phyloP scores from a whole-genome alignment of 129 eudicot species.

The Chrysanthemum makinoi region DNA sequence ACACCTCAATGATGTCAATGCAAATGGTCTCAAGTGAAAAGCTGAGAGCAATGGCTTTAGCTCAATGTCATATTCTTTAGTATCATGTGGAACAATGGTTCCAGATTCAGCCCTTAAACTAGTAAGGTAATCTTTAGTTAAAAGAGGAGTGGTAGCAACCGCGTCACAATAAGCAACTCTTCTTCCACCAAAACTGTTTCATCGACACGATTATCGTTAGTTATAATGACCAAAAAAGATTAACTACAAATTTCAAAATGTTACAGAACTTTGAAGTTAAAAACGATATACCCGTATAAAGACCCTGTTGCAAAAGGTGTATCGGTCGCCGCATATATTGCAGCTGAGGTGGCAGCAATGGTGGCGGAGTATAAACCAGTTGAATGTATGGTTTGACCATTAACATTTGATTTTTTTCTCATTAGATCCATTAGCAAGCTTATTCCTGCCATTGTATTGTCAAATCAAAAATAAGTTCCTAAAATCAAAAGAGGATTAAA shows the following conservation, averaged over 20 bases:
- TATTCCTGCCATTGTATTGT: constrained; percentile 58
- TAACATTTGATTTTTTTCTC: constrained; percentile 48
- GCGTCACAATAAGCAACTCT: constrained; percentile 62
- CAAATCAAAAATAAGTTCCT: not conserved
- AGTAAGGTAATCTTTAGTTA: not conserved
- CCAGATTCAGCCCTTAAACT: constrained; percentile 27
- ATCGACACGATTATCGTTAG: constrained; percentile 18
- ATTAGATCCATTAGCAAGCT: constrained; percentile 56
- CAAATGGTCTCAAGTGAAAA: constrained; percentile 63
- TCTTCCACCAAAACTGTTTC: constrained; percentile 38
- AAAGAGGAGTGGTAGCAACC: constrained; percentile 36
- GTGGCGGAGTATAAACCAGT: constrained; percentile 54
- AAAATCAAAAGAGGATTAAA: too few relatives aligned
- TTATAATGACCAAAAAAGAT: too few relatives aligned
- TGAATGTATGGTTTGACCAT: constrained; percentile 44
- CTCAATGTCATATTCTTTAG: constrained; percentile 68
- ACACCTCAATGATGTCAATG: constrained; percentile 65
- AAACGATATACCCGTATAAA: constrained; percentile 46
- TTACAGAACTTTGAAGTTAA: too few relatives aligned
- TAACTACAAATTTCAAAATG: too few relatives aligned
- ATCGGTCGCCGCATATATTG: constrained; percentile 46
- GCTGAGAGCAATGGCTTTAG: constrained; percentile 83
- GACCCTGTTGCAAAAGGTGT: constrained; percentile 56
- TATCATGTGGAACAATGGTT: constrained; percentile 44
- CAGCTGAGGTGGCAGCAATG: constrained; percentile 61